A percentile compares a stretch with the other conserved stretches of the same genome.
Evolutionary conservation across 148 eudicot genomes (phyloP).

Genomic region (Rhododendron vialii): DNA sequence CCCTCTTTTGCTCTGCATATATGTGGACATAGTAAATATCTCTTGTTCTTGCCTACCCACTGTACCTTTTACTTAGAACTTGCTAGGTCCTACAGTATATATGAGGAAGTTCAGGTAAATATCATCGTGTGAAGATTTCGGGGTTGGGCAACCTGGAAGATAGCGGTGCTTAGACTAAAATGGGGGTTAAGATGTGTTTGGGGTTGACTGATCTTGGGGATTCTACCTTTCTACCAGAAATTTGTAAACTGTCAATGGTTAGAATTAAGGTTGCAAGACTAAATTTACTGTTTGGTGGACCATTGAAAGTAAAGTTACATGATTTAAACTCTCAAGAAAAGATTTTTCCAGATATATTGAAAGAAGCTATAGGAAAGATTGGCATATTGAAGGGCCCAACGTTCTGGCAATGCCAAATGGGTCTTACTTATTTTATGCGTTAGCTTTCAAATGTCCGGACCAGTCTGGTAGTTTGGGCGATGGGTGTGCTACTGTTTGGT

Average conservation of each 20-base stretch:
- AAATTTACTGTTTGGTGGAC: background rate
- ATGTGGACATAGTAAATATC: background rate
- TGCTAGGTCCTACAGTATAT: background rate
- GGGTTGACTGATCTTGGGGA: background rate
- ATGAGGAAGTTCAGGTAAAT: background rate
- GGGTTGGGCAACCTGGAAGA: background rate
- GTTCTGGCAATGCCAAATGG: background rate
- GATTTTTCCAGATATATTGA: background rate
- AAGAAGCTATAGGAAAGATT: background rate
- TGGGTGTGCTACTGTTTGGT: background rate
- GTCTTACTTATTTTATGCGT: background rate
- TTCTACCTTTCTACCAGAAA: background rate
- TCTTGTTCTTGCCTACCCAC: background rate
- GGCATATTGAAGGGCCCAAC: background rate
- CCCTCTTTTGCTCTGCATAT: background rate
- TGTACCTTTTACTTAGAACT: background rate
- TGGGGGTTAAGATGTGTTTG: background rate
- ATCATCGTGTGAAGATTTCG: background rate
- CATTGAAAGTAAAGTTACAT: background rate
- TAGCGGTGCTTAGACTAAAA: background rate
- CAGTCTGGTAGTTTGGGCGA: background rate
- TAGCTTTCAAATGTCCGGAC: background rate
- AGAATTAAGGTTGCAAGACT: background rate
- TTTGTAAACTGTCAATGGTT: background rate
- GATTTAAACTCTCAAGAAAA: background rate